Conservation (phyloP, 495 filamentous ascomycete species). For the Aspergillus funiculosus region DNA sequence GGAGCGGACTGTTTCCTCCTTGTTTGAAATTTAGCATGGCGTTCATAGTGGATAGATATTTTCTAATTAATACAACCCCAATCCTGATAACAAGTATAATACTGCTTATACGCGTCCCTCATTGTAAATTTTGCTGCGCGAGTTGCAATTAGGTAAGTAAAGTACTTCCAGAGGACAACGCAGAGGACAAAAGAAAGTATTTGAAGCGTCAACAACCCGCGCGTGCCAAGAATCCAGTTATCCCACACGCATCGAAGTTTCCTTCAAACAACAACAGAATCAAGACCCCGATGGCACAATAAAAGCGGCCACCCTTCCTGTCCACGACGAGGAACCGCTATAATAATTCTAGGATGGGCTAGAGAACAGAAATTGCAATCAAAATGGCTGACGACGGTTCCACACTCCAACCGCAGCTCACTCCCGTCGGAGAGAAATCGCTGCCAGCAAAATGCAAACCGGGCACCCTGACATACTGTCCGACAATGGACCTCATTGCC, state of each 20-base stretch:
- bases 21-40: background rate
- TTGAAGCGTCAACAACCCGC: constrained; percentile 13
- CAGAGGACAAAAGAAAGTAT: background rate
- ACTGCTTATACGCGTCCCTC: background rate
- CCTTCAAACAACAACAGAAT: constrained; percentile 13
- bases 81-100: too few relatives aligned
- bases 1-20: constrained; percentile 1
- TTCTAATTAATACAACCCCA: constrained; percentile 1
- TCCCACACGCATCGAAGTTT: constrained; percentile 17
- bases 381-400: constrained; percentile 27
- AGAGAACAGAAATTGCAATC: background rate
- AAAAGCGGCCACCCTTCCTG: background rate
- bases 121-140: background rate
- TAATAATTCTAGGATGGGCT: constrained; percentile 15
- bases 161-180: too few relatives aligned
- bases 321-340: background rate
- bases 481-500: constrained; percentile 73
- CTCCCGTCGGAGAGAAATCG: constrained; percentile 50
- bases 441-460: constrained; percentile 51
- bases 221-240: constrained; percentile 31
- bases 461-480: constrained; percentile 64
- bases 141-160: too few relatives aligned
- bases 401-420: constrained; percentile 30
- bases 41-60: background rate
- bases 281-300: constrained; percentile 6